A percentile compares a stretch with the other conserved stretches of the same genome.
These are phyloP conservation scores for Euphorbia pulcherrima DNA, from an alignment of 345 rosid genomes.

Conservation along the genomic window DNA sequence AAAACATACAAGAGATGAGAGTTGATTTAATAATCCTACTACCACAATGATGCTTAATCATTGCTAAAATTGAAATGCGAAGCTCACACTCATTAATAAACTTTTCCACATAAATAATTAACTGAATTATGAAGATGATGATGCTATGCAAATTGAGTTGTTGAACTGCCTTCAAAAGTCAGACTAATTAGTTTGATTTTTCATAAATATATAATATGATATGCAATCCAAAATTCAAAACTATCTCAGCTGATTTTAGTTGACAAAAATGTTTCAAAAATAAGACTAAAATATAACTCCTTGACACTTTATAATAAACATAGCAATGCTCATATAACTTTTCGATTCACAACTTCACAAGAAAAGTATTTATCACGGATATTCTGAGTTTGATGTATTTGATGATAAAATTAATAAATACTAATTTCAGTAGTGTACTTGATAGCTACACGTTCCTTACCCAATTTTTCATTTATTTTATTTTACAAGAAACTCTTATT, in stretches of 20 bases:
- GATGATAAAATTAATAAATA: no score
- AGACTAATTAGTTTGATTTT: no score
- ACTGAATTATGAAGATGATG: neutral
- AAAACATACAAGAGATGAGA: no score
- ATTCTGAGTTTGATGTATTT: no score
- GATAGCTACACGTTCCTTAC: no score
- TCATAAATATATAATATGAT: neutral
- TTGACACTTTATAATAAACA: neutral
- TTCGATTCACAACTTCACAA: no score
- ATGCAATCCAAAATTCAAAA: conserved; percentile 3
- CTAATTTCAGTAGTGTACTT: no score
- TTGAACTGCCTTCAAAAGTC: neutral
- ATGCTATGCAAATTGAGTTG: conserved; percentile 6
- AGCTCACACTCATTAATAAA: neutral
- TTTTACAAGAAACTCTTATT: no score
- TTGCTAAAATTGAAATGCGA: neutral
- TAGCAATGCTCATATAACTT: neutral
- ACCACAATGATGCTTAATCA: neutral
- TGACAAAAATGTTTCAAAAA: neutral
- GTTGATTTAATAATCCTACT: no score
- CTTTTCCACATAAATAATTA: neutral
- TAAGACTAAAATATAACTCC: neutral
- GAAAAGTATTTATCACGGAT: no score
- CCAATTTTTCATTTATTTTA: no score
- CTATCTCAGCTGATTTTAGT: neutral